phyloP scores from a whole-genome alignment of 2,329 filamentous ascomycete genomes.

The Fusarium equiseti region DNA sequence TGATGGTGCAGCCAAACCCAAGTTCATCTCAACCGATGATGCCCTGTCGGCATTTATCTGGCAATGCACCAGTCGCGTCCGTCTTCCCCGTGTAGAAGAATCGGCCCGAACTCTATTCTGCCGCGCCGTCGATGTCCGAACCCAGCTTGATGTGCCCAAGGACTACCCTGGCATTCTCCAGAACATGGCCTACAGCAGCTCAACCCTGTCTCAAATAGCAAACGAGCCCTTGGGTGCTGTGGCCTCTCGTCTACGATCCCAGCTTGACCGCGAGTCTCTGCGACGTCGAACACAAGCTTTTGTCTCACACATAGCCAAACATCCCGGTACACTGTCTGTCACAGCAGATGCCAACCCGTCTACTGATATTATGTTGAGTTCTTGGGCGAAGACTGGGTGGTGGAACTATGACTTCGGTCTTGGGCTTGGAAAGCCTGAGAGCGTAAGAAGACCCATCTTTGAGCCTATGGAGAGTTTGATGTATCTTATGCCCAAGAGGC shows the following conservation, averaged over 20 bases:
- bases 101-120: conserved; percentile 52
- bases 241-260: not conserved
- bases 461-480: conserved; percentile 59
- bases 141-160: conserved; percentile 48
- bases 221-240: not conserved
- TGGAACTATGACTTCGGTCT: conserved; percentile 62
- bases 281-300: conserved; percentile 37
- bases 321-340: not conserved
- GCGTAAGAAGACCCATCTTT: conserved; percentile 63
- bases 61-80: conserved; percentile 56
- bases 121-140: conserved; percentile 63
- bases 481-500: conserved; percentile 62
- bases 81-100: conserved; percentile 52
- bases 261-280: not conserved
- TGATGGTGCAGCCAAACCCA: not conserved
- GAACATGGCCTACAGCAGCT: not conserved
- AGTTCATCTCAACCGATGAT: conserved; percentile 64
- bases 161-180: conserved; percentile 52
- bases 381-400: conserved; percentile 62
- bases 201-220: not conserved
- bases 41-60: conserved; percentile 62
- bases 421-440: conserved; percentile 59
- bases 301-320: not conserved
- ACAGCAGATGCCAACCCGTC: conserved; percentile 49
- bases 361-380: conserved; percentile 64